Conservation (phyloP, 2,329 filamentous ascomycete species). For the Aspergillus bombycis region DNA sequence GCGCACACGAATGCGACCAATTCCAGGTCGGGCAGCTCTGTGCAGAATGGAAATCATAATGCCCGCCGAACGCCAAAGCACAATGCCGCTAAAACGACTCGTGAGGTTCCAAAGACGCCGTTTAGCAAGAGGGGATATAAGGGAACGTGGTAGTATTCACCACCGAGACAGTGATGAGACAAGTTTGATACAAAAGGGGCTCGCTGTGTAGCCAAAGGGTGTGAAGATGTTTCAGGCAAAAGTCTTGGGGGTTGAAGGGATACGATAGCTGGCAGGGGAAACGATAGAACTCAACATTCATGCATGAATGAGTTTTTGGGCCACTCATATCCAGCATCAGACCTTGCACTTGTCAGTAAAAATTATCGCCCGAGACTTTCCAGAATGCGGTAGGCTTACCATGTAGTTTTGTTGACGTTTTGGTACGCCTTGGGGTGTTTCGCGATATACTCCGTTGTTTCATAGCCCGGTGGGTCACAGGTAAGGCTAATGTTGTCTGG, state of each 20-base stretch:
- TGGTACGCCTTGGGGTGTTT: conserved; percentile 63
- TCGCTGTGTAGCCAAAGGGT: neutral
- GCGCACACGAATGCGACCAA: neutral
- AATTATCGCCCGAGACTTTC: no score
- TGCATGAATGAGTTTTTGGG: conserved; percentile 66
- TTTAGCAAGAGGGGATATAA: neutral
- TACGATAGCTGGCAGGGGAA: neutral
- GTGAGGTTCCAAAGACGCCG: neutral
- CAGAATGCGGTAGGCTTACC: conserved; percentile 49
- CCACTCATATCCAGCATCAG: conserved; percentile 42
- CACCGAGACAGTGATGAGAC: neutral
- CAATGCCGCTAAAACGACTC: conserved; percentile 16
- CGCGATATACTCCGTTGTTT: conserved; percentile 69
- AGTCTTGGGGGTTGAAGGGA: neutral
- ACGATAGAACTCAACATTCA: conserved; percentile 49
- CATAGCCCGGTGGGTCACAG: conserved; percentile 69
- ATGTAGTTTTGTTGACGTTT: conserved; percentile 66
- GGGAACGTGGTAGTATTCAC: neutral
- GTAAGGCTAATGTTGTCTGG: conserved; percentile 61
- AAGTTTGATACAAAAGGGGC: neutral
- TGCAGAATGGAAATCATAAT: neutral
- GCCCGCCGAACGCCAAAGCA: conserved; percentile 22
- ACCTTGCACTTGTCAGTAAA: conserved; percentile 35
- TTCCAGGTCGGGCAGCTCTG: neutral
- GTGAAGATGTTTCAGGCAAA: neutral